A percentile compares a stretch with the other conserved stretches of the same genome.
Conservation (phyloP, 805 yeast species). For the Myxozyma neglecta region DNA sequence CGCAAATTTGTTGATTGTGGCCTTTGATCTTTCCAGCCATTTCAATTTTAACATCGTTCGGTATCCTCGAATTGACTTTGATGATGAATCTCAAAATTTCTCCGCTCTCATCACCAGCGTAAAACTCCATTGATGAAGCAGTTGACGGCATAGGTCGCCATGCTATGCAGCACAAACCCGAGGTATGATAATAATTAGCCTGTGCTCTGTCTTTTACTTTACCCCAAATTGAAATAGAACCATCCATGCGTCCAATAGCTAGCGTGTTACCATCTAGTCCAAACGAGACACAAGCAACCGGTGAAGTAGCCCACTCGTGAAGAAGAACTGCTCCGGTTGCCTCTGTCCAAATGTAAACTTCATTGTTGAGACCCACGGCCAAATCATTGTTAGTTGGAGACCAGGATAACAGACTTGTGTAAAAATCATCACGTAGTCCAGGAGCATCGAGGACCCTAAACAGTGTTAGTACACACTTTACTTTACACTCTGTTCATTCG, state of each 20-base stretch:
- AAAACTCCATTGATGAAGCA: constrained; percentile 17
- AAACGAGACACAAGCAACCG: constrained; percentile 48
- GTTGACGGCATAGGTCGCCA: constrained; percentile 29
- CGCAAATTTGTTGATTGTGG: constrained; percentile 37
- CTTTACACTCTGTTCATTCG: neutral
- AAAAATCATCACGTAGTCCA: constrained; percentile 71
- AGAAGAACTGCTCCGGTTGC: constrained; percentile 49
- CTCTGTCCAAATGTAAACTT: constrained; percentile 65
- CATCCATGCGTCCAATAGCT: constrained; percentile 59
- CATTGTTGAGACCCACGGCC: constrained; percentile 64
- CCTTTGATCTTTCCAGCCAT: constrained; percentile 25
- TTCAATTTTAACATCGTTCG: neutral
- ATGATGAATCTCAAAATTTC: constrained; percentile 24
- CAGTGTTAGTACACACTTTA: neutral
- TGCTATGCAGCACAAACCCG: constrained; percentile 32
- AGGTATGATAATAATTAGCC: constrained; percentile 28
- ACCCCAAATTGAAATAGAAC: constrained; percentile 51
- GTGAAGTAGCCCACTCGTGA: constrained; percentile 41
- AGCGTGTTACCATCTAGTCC: constrained; percentile 53
- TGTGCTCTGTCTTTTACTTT: constrained; percentile 4
- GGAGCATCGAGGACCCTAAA: constrained; percentile 64
- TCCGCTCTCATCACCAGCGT: constrained; percentile 35
- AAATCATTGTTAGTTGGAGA: constrained; percentile 51
- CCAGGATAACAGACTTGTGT: constrained; percentile 76
- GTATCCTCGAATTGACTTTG: neutral